phyloP scores from a whole-genome alignment of 2,329 filamentous ascomycete genomes.

The Zasmidium citrigriseum region DNA sequence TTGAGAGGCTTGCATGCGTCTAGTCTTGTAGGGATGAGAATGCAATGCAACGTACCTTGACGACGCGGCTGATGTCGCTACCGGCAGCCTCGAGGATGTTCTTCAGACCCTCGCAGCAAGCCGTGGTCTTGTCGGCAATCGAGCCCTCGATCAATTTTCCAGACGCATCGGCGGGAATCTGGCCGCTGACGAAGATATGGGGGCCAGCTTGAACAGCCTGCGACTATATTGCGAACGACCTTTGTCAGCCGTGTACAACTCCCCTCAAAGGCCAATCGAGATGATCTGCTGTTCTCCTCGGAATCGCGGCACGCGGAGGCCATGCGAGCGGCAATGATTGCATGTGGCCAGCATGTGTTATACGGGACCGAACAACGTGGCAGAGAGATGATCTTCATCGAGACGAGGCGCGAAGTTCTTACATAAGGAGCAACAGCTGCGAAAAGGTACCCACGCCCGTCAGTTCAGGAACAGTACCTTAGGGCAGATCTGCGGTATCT shows the following conservation, averaged over 20 bases:
- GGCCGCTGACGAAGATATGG: constrained; percentile 69
- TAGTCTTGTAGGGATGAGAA: neutral
- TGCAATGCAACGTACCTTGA: constrained; percentile 64
- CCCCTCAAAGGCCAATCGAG: neutral
- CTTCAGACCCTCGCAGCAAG: constrained; percentile 76
- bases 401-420: constrained; percentile 20
- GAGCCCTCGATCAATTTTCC: constrained; percentile 63
- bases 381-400: neutral
- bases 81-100: constrained; percentile 82
- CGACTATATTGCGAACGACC: constrained; percentile 33
- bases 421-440: constrained; percentile 47
- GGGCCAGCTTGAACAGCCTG: constrained; percentile 69
- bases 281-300: constrained; percentile 1
- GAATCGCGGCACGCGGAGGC: neutral
- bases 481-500: neutral
- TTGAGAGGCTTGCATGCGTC: no score
- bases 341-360: no score
- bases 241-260: neutral
- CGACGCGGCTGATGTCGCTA: constrained; percentile 73
- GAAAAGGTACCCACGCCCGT: neutral
- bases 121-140: constrained; percentile 68
- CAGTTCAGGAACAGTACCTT: constrained; percentile 1
- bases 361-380: neutral
- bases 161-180: constrained; percentile 71
- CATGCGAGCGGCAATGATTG: neutral